Evolutionary conservation across 768 basidiomycete genomes (phyloP).

Genomic region (Chiua virens): DNA sequence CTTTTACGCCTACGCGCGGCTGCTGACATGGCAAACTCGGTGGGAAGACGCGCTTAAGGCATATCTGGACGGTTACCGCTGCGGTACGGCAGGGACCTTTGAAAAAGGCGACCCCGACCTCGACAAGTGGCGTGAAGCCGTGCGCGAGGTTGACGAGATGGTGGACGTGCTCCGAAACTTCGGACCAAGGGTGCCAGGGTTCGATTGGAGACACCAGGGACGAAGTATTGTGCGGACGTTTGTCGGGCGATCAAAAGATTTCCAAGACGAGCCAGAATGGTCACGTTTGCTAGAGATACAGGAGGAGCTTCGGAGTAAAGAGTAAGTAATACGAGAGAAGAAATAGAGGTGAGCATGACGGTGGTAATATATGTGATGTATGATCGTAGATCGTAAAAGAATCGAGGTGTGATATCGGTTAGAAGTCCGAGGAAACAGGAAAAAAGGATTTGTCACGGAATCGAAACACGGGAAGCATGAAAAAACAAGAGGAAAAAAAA

Average conservation of each 20-base stretch:
- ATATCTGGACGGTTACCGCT: constrained; percentile 83
- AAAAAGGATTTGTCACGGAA: constrained; percentile 1
- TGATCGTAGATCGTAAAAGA: not conserved
- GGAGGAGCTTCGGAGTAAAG: constrained; percentile 23
- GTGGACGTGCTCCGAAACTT: constrained; percentile 83
- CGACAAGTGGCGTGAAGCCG: constrained; percentile 71
- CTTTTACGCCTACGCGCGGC: constrained; percentile 80
- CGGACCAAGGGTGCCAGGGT: constrained; percentile 62
- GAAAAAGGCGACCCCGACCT: constrained; percentile 69
- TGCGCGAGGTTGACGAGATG: constrained; percentile 77
- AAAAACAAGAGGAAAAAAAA: constrained; percentile 1
- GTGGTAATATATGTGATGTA: constrained; percentile 15
- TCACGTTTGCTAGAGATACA: constrained; percentile 59
- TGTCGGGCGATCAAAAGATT: constrained; percentile 81
- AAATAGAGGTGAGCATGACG: constrained; percentile 1
- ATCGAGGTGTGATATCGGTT: not conserved
- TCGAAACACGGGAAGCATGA: constrained; percentile 15
- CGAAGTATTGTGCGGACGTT: constrained; percentile 87
- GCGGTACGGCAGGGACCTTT: constrained; percentile 56
- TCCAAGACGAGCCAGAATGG: constrained; percentile 91
- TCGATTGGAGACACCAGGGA: constrained; percentile 84
- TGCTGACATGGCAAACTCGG: constrained; percentile 68
- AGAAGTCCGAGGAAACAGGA: not conserved
- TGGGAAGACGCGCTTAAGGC: constrained; percentile 82
- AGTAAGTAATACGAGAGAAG: not conserved